Percentiles rank a stretch among this genome's conserved stretches.
Conservation (phyloP, 2,329 filamentous ascomycete genomes). For the Botrytis hyacinthi region DNA sequence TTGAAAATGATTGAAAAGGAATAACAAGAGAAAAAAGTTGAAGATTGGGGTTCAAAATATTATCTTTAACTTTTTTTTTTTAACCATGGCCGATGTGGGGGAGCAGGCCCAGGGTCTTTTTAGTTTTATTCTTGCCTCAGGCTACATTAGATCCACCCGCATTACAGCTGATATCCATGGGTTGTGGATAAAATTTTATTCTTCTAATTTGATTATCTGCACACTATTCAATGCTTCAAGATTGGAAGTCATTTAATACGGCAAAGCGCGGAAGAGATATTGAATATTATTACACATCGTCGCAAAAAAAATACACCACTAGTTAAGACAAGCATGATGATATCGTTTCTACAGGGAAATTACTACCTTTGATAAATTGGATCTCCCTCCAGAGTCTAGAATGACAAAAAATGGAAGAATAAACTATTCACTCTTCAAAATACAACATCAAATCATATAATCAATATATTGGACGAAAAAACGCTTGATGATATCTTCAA, state of each 20-base stretch:
- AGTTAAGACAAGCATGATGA: no score
- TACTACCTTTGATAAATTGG: background rate
- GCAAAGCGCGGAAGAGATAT: background rate
- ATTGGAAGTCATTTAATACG: background rate
- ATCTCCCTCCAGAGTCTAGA: background rate
- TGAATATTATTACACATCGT: background rate
- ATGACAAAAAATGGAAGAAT: background rate
- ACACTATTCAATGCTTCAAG: background rate
- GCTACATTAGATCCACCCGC: background rate
- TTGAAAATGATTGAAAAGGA: constrained; percentile 1
- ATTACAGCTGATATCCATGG: background rate
- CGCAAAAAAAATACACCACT: no score
- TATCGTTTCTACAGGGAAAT: background rate
- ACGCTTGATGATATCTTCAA: accelerated
- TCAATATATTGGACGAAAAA: background rate
- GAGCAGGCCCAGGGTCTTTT: background rate
- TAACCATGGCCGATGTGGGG: background rate
- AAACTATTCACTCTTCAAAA: background rate
- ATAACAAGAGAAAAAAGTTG: background rate
- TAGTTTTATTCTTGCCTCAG: background rate
- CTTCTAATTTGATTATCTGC: background rate
- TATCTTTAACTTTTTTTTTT: background rate
- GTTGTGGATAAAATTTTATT: background rate
- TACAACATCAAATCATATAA: background rate
- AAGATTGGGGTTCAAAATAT: background rate